Conservation (phyloP, 169 alveolate genomes). For the Babesia sp. region DNA sequence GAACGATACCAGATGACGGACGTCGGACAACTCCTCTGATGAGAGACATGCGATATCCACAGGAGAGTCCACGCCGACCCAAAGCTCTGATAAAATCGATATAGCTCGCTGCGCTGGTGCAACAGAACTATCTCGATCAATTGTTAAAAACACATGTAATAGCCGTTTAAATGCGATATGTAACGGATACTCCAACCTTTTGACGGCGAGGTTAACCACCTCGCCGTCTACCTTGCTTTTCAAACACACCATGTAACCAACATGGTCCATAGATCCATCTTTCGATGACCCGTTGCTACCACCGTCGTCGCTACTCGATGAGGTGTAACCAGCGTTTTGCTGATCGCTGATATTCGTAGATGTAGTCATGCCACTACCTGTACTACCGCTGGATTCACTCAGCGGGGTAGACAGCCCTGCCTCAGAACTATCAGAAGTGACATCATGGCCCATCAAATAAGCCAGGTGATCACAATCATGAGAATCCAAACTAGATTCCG, state of each 20-base stretch:
- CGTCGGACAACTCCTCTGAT: background rate
- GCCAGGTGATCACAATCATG: conserved; percentile 1
- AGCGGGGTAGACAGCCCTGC: background rate
- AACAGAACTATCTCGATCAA: background rate
- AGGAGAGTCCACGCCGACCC: background rate
- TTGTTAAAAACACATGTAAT: background rate
- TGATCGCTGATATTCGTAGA: background rate
- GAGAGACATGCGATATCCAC: background rate
- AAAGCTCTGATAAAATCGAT: background rate
- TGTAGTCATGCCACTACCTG: background rate
- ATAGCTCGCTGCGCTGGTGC: background rate
- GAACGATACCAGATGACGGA: conserved; percentile 4
- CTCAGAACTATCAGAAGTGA: background rate
- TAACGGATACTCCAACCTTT: conserved; percentile 12
- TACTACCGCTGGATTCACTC: conserved; percentile 5
- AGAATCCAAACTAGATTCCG: background rate
- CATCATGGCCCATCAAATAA: background rate
- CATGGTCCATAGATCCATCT: background rate
- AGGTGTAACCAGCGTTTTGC: background rate
- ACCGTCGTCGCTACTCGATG: background rate
- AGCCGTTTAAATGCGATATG: conserved; percentile 32
- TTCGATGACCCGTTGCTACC: background rate
- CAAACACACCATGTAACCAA: background rate
- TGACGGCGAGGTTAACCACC: background rate
- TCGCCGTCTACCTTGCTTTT: conserved; percentile 8